Conservation (phyloP, 2,329 filamentous ascomycete species). For the Talaromyces funiculosus region DNA sequence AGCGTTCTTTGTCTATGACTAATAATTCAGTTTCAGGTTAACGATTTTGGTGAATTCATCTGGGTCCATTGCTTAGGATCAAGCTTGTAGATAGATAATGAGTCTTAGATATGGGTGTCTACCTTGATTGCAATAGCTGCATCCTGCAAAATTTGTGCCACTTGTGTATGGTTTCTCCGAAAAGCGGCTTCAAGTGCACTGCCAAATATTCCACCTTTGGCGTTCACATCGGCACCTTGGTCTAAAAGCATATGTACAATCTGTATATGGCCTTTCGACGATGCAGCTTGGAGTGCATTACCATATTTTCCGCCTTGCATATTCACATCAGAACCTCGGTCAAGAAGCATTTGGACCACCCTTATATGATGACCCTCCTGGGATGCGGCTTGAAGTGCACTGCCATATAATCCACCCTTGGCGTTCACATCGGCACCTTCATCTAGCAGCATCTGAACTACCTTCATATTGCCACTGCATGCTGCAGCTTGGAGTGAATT, state of each 20-base stretch:
- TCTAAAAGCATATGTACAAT: conserved; percentile 16
- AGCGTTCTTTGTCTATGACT: no score
- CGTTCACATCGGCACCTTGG: conserved; percentile 23
- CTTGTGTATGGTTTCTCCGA: neutral
- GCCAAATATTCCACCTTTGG: conserved; percentile 18
- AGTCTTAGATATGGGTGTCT: no score
- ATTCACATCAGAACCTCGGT: neutral
- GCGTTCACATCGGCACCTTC: conserved; percentile 23
- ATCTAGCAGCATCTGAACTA: conserved; percentile 16
- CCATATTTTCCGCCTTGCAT: neutral
- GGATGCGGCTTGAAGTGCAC: conserved; percentile 24
- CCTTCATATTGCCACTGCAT: neutral
- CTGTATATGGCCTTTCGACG: neutral
- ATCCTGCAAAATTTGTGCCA: no score
- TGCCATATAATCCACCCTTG: conserved; percentile 19
- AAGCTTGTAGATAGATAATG: no score
- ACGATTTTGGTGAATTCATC: no score
- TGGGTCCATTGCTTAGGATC: no score
- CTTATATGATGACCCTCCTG: neutral
- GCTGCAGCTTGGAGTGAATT: neutral
- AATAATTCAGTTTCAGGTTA: no score
- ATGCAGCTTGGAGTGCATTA: neutral
- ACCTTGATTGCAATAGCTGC: no score
- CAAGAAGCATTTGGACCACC: neutral
- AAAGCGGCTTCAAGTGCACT: conserved; percentile 25